These are phyloP conservation scores for Fusarium beomiforme DNA, from an alignment of 2,329 filamentous ascomycete genomes.

Conservation along the genomic window DNA sequence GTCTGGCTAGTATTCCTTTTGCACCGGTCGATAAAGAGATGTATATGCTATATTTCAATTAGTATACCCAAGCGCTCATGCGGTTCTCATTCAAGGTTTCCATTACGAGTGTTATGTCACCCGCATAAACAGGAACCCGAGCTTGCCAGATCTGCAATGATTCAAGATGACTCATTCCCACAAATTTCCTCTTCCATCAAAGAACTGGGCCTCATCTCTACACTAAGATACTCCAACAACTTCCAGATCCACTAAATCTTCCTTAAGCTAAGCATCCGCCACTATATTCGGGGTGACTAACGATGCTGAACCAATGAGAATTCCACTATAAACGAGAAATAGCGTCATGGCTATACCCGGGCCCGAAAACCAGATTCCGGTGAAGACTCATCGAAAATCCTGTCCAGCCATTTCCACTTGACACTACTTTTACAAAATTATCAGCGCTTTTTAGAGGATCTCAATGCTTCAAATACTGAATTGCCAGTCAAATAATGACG, in stretches of 20 bases:
- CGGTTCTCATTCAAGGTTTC: too few species aligned
- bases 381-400: background rate
- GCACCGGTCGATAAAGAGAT: too few species aligned
- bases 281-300: background rate
- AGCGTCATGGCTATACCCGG: background rate
- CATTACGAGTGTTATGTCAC: too few species aligned
- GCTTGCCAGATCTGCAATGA: background rate
- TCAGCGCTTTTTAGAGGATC: background rate
- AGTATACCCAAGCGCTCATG: too few species aligned
- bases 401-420: background rate
- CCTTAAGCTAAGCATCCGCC: too few species aligned
- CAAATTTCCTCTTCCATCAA: background rate
- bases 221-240: background rate
- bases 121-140: too few species aligned
- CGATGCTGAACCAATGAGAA: background rate
- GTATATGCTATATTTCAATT: too few species aligned
- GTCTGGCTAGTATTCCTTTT: too few species aligned
- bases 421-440: accelerated
- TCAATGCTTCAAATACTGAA: background rate
- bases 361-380: background rate
- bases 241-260: too few species aligned
- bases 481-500: accelerated
- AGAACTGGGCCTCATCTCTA: background rate
- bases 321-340: too few species aligned
- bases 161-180: background rate